phyloP scores from a whole-genome alignment of 2,329 filamentous ascomycete genomes.

The Graphilbum ipis-grandicollis region DNA sequence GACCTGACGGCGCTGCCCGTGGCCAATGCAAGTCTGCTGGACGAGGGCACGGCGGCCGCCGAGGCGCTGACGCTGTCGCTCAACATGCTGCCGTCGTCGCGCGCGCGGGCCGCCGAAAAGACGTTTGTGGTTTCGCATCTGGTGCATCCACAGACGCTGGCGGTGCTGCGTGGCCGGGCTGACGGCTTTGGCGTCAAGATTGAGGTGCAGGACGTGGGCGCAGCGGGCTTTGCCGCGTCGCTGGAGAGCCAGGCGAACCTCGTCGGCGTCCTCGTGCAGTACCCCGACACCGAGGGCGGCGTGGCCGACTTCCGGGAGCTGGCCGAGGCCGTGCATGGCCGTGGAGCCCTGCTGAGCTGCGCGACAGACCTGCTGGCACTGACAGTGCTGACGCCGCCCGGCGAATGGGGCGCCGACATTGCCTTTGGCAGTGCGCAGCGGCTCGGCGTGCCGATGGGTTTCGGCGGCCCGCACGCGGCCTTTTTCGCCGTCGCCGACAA shows the following conservation, averaged over 20 bases:
- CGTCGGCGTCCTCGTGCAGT: conserved; percentile 84
- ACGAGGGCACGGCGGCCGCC: conserved; percentile 81
- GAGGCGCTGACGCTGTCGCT: conserved; percentile 92
- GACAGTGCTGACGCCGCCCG: conserved; percentile 74
- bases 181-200: conserved; percentile 83
- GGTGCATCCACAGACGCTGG: conserved; percentile 72
- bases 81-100: conserved; percentile 52
- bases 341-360: conserved; percentile 66
- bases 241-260: conserved; percentile 60
- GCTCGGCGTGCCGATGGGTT: conserved; percentile 82
- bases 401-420: conserved; percentile 89
- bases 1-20: conserved; percentile 79
- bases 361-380: conserved; percentile 80
- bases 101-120: conserved; percentile 60
- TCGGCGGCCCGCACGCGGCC: conserved; percentile 85
- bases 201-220: conserved; percentile 52
- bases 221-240: conserved; percentile 38
- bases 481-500: conserved; percentile 89
- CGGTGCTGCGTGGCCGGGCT: conserved; percentile 69
- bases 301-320: conserved; percentile 58
- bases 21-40: conserved; percentile 77
- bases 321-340: conserved; percentile 59
- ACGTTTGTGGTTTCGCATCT: conserved; percentile 69
- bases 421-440: conserved; percentile 87
- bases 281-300: conserved; percentile 75